Evolutionary conservation across 192 early-diverging fungal genomes (phyloP).

Genomic region (Linnemannia schmuckeri): DNA sequence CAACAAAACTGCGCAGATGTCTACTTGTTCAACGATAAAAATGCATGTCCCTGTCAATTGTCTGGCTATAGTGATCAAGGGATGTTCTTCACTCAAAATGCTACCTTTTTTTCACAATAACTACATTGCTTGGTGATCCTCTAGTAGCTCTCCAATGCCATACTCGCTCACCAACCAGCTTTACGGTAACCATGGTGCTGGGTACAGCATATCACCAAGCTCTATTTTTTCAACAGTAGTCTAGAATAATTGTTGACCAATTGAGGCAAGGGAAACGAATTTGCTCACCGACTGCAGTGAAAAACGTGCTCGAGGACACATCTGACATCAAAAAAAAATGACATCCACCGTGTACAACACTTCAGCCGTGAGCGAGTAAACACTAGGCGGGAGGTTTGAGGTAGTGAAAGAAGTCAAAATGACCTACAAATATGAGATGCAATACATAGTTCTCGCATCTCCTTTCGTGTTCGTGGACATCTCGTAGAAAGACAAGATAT

Average conservation of each 20-base stretch:
- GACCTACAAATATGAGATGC: background rate
- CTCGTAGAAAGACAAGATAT: too few relatives aligned
- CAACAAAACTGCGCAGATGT: too few relatives aligned
- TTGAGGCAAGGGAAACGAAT: background rate
- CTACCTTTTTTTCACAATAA: too few relatives aligned
- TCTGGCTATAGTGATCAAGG: too few relatives aligned
- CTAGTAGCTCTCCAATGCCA: too few relatives aligned
- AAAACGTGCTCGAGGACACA: constrained; percentile 4
- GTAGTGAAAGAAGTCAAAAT: too few relatives aligned
- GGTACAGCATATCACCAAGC: background rate
- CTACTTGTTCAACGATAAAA: too few relatives aligned
- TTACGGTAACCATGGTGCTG: background rate
- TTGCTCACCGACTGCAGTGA: background rate
- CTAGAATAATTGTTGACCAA: background rate
- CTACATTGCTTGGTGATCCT: too few relatives aligned
- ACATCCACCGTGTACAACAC: background rate
- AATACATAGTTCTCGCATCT: background rate
- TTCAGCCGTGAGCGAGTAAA: background rate
- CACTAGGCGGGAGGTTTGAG: too few relatives aligned
- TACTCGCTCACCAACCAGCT: too few relatives aligned
- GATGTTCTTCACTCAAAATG: too few relatives aligned
- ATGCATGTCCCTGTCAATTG: too few relatives aligned
- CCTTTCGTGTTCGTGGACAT: background rate
- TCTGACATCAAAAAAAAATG: constrained; percentile 3
- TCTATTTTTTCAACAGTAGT: background rate